phyloP scores from a whole-genome alignment of 805 yeast genomes.

The Candida schatavii region DNA sequence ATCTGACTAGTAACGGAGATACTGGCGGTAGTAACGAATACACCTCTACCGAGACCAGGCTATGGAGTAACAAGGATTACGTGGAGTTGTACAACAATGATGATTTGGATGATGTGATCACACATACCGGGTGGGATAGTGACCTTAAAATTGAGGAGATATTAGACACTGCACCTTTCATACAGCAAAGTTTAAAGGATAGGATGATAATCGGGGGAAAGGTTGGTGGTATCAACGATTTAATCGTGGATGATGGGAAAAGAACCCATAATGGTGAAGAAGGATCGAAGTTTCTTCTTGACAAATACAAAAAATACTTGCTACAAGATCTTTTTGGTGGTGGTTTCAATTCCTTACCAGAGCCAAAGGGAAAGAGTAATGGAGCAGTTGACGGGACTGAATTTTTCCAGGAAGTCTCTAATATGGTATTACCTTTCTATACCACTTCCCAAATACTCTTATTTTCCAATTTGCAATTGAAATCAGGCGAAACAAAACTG shows the following conservation, averaged over 20 bases:
- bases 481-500: slow-evolving; percentile 14
- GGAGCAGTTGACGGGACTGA: slow-evolving; percentile 3
- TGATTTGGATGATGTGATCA: slow-evolving; percentile 11
- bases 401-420: slow-evolving; percentile 24
- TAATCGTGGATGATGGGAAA: slow-evolving; percentile 18
- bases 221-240: slow-evolving; percentile 36
- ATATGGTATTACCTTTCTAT: slow-evolving; percentile 37
- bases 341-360: slow-evolving; percentile 24
- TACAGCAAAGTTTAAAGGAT: slow-evolving; percentile 13
- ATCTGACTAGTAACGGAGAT: slow-evolving; percentile 7
- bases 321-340: slow-evolving; percentile 33
- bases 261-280: slow-evolving; percentile 4
- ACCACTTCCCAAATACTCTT: slow-evolving; percentile 37
- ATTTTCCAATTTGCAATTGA: slow-evolving; percentile 29
- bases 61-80: slow-evolving; percentile 41
- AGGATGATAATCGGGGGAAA: slow-evolving; percentile 29
- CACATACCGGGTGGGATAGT: slow-evolving; percentile 14
- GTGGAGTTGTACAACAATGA: slow-evolving; percentile 20
- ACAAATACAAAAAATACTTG: slow-evolving; percentile 18
- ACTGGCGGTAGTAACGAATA: slow-evolving; percentile 2
- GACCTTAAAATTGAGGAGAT: slow-evolving; percentile 21
- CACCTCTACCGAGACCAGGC: slow-evolving; percentile 12
- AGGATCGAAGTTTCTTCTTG: slow-evolving; percentile 10
- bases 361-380: slow-evolving; percentile 2
- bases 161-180: slow-evolving; percentile 22